Base-by-base conservation (phyloP, 2,329 filamentous ascomycete genomes). In the Whalleya microplaca region DNA sequence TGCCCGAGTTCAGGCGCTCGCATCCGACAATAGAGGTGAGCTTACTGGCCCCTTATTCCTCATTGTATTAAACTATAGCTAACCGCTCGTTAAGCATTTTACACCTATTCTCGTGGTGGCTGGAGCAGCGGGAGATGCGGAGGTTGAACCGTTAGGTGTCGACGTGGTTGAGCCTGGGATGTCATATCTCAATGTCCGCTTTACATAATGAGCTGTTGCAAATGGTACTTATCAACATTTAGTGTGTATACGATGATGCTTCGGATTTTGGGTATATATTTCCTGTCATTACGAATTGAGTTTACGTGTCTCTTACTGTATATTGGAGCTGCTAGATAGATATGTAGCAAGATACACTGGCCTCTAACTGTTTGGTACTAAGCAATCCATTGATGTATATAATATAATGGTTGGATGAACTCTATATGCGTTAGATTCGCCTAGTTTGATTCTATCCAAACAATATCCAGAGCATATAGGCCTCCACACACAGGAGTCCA, bases 111-210 rank as follows among this genome's bases (percentile, higher is more conserved):
- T 64, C 10, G 63, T 64, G 32, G 63, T 59, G 12, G 63, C 63
- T 9, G 63, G 63, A n/a, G 63, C 61, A 18, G 63, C 59, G 10
- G 54, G 61, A 9, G 53, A 65, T 49, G 58, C 61, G 12, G 27
- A 51, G 21, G 53, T 51, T 3, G 55, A 52, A 45, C 55, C 63
- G n/a, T 6, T 64, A 12, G 63, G 61, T 1, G 53, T 49, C 5
- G 55, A 65, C 48, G 59, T 65, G 10, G 61, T 65, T 8, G 61
- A 62, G 46, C 59, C 63, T 10, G 63, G 63, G 14, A 62, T 65
- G 58, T 65, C 63, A 42, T 65, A 65, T 59, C 55, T 65, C 45
- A 65, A 65, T 58, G 51, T 65, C 10, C 42, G 56, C 27, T 65
- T 64, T 46, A 47, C 21, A n/a, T 65, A 44, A 42, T 16, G 19